Percentiles rank a stretch among this genome's conserved stretches.
Conservation (phyloP, 495 filamentous ascomycete genomes). For the Venustampulla echinocandica region DNA sequence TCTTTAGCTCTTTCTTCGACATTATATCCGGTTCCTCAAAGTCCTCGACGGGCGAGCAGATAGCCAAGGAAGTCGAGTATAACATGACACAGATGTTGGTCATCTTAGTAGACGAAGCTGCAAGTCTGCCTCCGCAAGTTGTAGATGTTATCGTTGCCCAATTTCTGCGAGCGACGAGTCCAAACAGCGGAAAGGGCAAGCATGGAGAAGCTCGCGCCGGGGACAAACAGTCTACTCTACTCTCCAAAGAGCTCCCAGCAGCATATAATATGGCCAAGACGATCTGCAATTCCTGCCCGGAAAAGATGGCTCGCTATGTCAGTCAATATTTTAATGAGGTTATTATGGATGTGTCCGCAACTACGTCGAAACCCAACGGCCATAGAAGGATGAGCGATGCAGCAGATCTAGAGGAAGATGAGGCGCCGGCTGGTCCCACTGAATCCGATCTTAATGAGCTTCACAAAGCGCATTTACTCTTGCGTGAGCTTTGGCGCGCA, state of each 20-base stretch:
- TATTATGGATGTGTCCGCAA: slow-evolving; percentile 71
- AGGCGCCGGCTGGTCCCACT: slow-evolving; percentile 48
- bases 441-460: slow-evolving; percentile 82
- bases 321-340: slow-evolving; percentile 97
- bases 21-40: slow-evolving; percentile 74
- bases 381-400: slow-evolving; percentile 39
- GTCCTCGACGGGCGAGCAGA: slow-evolving; percentile 62
- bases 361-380: slow-evolving; percentile 38
- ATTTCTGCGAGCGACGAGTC: slow-evolving; percentile 64
- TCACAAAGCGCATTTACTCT: slow-evolving; percentile 76
- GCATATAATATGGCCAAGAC: slow-evolving; percentile 95
- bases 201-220: slow-evolving; percentile 45
- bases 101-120: slow-evolving; percentile 78
- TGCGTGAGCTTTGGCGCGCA: slow-evolving; percentile 91
- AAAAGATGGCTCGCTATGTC: slow-evolving; percentile 88
- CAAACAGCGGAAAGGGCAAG: slow-evolving; percentile 48
- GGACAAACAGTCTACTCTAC: slow-evolving; percentile 68
- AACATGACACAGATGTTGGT: slow-evolving; percentile 81
- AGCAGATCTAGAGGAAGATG: slow-evolving; percentile 64
- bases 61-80: slow-evolving; percentile 85
- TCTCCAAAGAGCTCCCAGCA: slow-evolving; percentile 75
- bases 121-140: slow-evolving; percentile 68
- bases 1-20: slow-evolving; percentile 87
- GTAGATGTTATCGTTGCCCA: slow-evolving; percentile 94
- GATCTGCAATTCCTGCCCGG: slow-evolving; percentile 81